Conservation (phyloP, 805 yeast genomes). For the Wickerhamiella australiensis region DNA sequence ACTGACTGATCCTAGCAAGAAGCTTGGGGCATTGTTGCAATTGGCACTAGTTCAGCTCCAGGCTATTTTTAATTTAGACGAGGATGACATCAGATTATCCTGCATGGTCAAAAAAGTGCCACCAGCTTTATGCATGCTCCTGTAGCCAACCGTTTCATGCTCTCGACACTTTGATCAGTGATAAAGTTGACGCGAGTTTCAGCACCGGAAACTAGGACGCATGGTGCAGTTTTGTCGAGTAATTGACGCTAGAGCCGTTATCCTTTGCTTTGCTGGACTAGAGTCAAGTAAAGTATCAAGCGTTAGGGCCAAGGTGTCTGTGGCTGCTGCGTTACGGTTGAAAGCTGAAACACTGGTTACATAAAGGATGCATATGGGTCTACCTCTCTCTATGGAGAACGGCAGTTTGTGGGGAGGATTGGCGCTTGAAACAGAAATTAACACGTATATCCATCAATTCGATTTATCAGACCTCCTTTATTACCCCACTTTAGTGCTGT, state of each 20-base stretch:
- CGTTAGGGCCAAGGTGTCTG: not conserved
- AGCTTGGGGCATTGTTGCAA: too few species aligned
- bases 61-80: not conserved
- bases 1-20: too few species aligned
- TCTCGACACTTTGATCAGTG: not conserved
- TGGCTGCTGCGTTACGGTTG: slow-evolving; percentile 1
- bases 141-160: not conserved
- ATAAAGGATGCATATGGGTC: slow-evolving; percentile 1
- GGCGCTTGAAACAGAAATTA: too few species aligned
- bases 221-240: not conserved
- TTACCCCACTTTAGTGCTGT: too few species aligned
- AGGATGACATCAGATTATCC: not conserved
- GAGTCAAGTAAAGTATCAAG: not conserved
- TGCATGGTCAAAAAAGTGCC: not conserved
- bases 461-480: too few species aligned
- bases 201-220: not conserved
- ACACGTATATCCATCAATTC: too few species aligned
- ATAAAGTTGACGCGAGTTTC: not conserved
- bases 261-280: not conserved
- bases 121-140: not conserved
- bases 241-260: not conserved
- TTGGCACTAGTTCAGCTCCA: too few species aligned
- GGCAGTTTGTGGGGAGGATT: not conserved
- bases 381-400: not conserved
- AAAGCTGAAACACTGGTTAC: slow-evolving; percentile 1